These are phyloP conservation scores for Quercus alba DNA, from an alignment of 306 rosid genomes.

Conservation along the genomic window DNA sequence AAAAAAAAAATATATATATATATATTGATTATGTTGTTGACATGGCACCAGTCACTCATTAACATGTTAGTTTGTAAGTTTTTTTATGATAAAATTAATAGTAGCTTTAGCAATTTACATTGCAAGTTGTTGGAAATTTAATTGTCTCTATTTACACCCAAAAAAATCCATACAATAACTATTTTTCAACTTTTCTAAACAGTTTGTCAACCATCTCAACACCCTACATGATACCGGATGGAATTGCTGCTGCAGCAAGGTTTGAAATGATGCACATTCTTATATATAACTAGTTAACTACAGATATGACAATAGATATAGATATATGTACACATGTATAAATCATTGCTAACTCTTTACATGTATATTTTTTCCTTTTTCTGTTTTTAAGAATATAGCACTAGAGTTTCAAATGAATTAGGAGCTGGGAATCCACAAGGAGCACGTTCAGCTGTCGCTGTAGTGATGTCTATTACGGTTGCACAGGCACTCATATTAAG, in stretches of 20 bases:
- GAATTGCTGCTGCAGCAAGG: slow-evolving; percentile 73
- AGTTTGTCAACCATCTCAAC: slow-evolving; percentile 60
- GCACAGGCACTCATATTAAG: slow-evolving; percentile 37
- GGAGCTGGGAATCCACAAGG: slow-evolving; percentile 63
- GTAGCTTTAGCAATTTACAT: no score
- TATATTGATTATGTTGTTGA: no score
- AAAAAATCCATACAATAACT: neutral
- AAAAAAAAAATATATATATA: no score
- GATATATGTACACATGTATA: neutral
- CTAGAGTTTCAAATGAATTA: slow-evolving; percentile 74
- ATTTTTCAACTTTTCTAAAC: slow-evolving; percentile 10
- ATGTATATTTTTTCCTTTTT: neutral
- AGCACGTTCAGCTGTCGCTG: slow-evolving; percentile 47
- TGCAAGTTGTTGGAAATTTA: neutral
- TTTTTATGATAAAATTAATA: neutral
- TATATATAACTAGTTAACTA: neutral
- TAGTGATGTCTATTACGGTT: slow-evolving; percentile 36
- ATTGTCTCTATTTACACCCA: neutral
- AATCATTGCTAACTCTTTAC: neutral
- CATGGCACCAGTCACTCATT: no score
- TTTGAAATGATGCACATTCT: slow-evolving; percentile 9
- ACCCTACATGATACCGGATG: slow-evolving; percentile 61
- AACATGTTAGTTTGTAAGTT: no score
- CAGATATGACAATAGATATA: neutral
- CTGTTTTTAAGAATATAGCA: slow-evolving; percentile 28